Percentiles rank a stretch among this genome's conserved stretches.
phyloP scores from a whole-genome alignment of 805 yeast species.

The Nakazawaea ishiwadae region DNA sequence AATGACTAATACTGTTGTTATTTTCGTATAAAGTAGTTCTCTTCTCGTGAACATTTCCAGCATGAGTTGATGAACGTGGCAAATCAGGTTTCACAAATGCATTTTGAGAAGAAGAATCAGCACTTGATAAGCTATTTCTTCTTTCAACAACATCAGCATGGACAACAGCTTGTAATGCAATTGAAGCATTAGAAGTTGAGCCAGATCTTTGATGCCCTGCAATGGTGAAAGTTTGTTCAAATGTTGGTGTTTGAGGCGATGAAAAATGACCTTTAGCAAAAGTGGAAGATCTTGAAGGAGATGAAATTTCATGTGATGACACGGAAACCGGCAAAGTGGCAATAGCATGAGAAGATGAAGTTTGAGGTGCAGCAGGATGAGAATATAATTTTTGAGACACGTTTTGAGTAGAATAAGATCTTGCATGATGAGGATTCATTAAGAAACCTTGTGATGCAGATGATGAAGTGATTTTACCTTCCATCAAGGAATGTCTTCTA shows the following conservation, averaged over 20 bases:
- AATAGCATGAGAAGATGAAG: constrained; percentile 57
- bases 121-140: constrained; percentile 24
- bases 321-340: constrained; percentile 37
- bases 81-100: constrained; percentile 19
- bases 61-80: constrained; percentile 19
- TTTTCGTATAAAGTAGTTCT: constrained; percentile 8
- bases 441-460: constrained; percentile 33
- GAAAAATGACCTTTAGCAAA: not conserved
- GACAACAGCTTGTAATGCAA: constrained; percentile 70
- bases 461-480: constrained; percentile 22
- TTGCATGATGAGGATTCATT: constrained; percentile 25
- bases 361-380: constrained; percentile 63
- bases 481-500: constrained; percentile 39
- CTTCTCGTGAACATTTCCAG: not conserved
- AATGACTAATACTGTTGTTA: constrained; percentile 2
- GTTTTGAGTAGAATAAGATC: constrained; percentile 35
- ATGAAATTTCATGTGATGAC: not conserved
- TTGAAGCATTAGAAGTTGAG: constrained; percentile 47
- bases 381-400: constrained; percentile 35
- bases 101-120: not conserved
- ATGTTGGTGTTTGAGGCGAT: not conserved
- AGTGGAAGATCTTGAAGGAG: not conserved
- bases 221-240: not conserved
- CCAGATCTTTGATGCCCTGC: not conserved
- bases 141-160: constrained; percentile 47